A percentile compares a stretch with the other conserved stretches of the same genome.
phyloP scores from a whole-genome alignment of 306 rosid genomes.

The Alnus rubra region DNA sequence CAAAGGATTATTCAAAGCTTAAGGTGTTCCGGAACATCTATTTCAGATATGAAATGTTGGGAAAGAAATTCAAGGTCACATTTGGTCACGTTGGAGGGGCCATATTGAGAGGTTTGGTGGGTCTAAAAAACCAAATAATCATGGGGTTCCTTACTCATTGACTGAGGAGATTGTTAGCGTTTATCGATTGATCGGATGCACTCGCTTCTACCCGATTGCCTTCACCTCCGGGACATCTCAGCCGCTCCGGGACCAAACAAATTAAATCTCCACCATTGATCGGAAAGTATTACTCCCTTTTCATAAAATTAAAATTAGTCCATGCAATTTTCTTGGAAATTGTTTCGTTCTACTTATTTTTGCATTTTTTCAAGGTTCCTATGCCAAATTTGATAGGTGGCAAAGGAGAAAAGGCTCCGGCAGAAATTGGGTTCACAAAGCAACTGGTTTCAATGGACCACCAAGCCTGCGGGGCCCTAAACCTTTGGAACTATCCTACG shows the following conservation, averaged over 20 bases:
- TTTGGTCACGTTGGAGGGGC: constrained; percentile 63
- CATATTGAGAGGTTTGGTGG: constrained; percentile 48
- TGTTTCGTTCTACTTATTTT: neutral
- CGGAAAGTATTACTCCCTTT: constrained; percentile 32
- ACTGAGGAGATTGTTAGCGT: constrained; percentile 59
- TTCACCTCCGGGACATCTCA: constrained; percentile 41
- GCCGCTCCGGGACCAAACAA: constrained; percentile 44
- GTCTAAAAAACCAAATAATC: constrained; percentile 48
- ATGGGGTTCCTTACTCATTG: constrained; percentile 61
- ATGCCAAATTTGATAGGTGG: constrained; percentile 47
- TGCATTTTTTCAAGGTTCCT: constrained; percentile 34
- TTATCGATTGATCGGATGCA: constrained; percentile 47
- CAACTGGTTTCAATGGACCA: constrained; percentile 71
- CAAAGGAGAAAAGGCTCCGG: constrained; percentile 38
- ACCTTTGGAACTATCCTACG: constrained; percentile 60
- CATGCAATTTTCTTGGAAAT: neutral
- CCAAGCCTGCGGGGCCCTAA: constrained; percentile 60
- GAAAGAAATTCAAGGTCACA: constrained; percentile 65
- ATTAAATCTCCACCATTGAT: constrained; percentile 41
- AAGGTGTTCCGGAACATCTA: neutral
- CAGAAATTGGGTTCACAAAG: constrained; percentile 41
- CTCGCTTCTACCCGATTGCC: constrained; percentile 49
- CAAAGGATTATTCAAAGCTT: no score
- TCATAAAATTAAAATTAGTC: neutral
- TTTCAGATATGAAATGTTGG: constrained; percentile 61